phyloP scores from a whole-genome alignment of 257 asterid species.

The Marsdenia floribunda region DNA sequence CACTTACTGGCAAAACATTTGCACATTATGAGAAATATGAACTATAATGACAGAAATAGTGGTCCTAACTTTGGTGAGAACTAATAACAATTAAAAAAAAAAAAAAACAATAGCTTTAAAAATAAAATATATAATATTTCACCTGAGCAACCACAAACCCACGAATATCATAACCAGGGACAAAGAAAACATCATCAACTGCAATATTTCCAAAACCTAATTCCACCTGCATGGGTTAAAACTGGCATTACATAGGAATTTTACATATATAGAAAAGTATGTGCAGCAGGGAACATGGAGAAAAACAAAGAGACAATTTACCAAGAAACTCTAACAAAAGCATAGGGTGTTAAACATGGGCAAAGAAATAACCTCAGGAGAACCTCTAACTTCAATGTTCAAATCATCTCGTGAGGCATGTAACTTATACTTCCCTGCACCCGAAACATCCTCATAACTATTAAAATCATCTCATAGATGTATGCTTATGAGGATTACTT shows the following conservation, averaged over 20 bases:
- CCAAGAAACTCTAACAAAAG: constrained; percentile 1
- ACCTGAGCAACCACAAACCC: constrained; percentile 97
- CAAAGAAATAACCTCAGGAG: constrained; percentile 56
- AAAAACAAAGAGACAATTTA: neutral
- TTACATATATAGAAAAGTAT: neutral
- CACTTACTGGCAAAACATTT: neutral
- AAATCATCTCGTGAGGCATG: constrained; percentile 73
- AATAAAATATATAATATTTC: constrained; percentile 15
- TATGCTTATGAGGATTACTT: neutral
- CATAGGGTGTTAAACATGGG: constrained; percentile 11
- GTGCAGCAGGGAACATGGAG: too few species aligned
- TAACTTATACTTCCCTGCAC: constrained; percentile 68
- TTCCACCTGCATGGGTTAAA: constrained; percentile 59
- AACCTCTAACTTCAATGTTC: constrained; percentile 65
- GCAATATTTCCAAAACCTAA: constrained; percentile 62
- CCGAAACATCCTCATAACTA: constrained; percentile 11
- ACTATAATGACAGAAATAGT: neutral
- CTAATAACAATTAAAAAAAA: neutral
- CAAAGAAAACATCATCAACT: constrained; percentile 68
- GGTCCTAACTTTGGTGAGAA: neutral
- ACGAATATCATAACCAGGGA: constrained; percentile 75
- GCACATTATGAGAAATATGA: constrained; percentile 1
- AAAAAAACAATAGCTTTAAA: neutral
- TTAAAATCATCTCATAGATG: neutral
- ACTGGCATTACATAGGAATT: constrained; percentile 3